Base-by-base conservation (phyloP, 148 eudicot species). In the Vaccinium corymbosum region DNA sequence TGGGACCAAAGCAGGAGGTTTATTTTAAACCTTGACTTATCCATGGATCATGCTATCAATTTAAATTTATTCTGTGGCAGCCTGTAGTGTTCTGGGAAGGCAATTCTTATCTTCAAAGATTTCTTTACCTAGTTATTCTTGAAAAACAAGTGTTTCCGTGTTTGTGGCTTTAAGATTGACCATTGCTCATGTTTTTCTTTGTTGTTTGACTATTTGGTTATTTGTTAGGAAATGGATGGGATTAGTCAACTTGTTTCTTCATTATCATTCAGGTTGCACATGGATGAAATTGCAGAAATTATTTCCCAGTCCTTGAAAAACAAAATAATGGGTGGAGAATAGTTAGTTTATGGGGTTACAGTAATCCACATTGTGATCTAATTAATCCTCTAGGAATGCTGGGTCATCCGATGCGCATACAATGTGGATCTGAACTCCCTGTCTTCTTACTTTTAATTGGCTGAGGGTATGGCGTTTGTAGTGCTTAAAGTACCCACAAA, bases 1-100 rank as follows among this genome's bases (percentile, higher is more conserved):
- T 97, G 89, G 98, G 99, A 85, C 89, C 95, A 74, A 90, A 85
- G 76, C 99, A 97, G 87, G 99, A 97, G 97, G 99, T 97, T 55
- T 80, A 91, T 86, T 52, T 68, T 22, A 73, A 17, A 7, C 84
- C 66, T 64, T 1, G 4, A 32, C 4, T 56, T 76, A 5, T 64
- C 66, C 35, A 14, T 66, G 59, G 27, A 38, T 70, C 66, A 22
- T 62, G 32, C 20, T 12, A 22, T 80, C 38, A 48, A 22, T 32
- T 46, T 15, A 42, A 32, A 38, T 80, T 42, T 25, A 17, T 53
- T 57, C 16, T 57, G 50, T 56, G 25, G 52, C 27, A 7, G 72
- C 74, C 25, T 80, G 22, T 13, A 8, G 22, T 42, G 56, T 62
- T 80, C 57, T 25, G 17, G 57, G 46, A 50, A 48, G 22, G 35